These are phyloP conservation scores for Mycena sp. DNA, from an alignment of 1,284 basidiomycete genomes.

Conservation along the genomic window DNA sequence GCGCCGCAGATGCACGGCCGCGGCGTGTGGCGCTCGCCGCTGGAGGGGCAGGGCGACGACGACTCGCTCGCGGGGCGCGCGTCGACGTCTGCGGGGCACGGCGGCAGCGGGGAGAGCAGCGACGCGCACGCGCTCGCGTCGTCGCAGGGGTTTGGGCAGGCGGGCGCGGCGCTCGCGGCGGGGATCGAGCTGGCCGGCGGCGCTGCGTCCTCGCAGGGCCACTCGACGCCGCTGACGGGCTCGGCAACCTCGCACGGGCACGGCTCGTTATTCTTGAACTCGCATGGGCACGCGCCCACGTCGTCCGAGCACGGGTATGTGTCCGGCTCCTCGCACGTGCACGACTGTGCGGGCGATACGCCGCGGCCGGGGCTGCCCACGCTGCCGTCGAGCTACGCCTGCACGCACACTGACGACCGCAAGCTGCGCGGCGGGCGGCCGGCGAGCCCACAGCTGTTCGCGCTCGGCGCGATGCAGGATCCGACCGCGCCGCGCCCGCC, in stretches of 20 bases:
- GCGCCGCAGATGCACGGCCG: not conserved
- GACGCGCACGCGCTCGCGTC: not conserved
- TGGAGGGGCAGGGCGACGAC: constrained; percentile 16
- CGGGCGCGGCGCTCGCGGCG: constrained; percentile 3
- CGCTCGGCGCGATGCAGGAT: not conserved
- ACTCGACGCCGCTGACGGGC: not conserved
- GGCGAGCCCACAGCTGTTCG: not conserved
- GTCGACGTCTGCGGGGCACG: not conserved
- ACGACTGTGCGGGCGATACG: not conserved
- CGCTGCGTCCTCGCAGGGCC: not conserved
- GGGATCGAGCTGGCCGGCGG: not conserved
- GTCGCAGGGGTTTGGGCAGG: not conserved
- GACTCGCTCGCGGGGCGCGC: not conserved
- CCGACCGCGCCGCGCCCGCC: not conserved
- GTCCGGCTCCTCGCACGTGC: not conserved
- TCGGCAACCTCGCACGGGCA: not conserved
- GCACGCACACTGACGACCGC: not conserved
- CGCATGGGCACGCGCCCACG: not conserved
- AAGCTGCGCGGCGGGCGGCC: not conserved
- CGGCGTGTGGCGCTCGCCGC: constrained; percentile 13
- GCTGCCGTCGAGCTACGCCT: constrained; percentile 12
- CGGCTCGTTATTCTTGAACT: not conserved
- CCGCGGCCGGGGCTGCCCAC: not conserved
- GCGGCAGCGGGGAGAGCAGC: not conserved
- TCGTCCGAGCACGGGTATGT: not conserved